Conservation (phyloP, 352 stramenopile genomes). For the Lagenidium sp. region DNA sequence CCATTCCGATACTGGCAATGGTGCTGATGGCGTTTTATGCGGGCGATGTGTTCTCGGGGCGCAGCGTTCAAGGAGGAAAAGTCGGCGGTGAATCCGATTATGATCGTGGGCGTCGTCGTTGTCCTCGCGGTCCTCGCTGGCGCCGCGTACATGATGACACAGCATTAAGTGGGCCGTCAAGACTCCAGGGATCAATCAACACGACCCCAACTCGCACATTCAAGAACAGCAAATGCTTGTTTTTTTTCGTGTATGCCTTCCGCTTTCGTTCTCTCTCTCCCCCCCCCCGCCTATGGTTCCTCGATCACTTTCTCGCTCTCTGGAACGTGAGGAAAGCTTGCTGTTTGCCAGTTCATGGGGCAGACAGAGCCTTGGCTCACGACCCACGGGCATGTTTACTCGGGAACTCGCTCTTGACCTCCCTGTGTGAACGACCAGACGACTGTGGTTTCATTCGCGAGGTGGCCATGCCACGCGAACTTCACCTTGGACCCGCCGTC, state of each 20-base stretch:
- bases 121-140: slow-evolving; percentile 38
- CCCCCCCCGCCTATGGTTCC: neutral
- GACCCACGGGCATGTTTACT: too few species aligned
- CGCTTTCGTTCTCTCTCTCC: neutral
- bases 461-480: too few species aligned
- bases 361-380: neutral
- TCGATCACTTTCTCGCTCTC: neutral
- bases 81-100: slow-evolving; percentile 28
- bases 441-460: neutral
- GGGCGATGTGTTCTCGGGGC: neutral
- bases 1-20: too few species aligned
- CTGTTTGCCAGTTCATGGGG: too few species aligned
- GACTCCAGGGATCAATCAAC: too few species aligned
- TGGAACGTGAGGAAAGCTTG: too few species aligned
- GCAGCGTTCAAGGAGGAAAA: slow-evolving; percentile 63
- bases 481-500: too few species aligned
- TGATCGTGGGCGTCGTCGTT: slow-evolving; percentile 41
- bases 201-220: neutral
- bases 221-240: neutral
- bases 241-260: neutral
- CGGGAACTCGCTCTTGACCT: neutral
- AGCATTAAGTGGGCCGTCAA: slow-evolving; percentile 4
- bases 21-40: neutral
- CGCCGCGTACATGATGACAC: slow-evolving; percentile 43
- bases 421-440: neutral